phyloP scores from a whole-genome alignment of 2,329 filamentous ascomycete species.

The Gyromitra esculenta region DNA sequence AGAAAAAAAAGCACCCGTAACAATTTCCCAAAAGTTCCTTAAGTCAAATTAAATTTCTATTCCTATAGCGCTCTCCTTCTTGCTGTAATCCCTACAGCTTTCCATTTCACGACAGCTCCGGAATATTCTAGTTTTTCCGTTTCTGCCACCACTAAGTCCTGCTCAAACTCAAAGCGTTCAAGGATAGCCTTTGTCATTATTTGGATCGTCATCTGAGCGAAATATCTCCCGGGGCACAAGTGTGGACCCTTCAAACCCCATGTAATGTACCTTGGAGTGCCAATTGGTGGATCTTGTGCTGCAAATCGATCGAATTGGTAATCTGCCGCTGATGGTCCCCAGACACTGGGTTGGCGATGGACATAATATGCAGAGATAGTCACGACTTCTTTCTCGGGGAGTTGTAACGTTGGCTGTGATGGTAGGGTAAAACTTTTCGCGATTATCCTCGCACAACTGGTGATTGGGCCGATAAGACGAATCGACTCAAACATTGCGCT shows the following conservation, averaged over 20 bases:
- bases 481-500: slow-evolving; percentile 9
- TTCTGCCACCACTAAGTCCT: neutral
- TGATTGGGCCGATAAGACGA: neutral
- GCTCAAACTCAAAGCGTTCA: neutral
- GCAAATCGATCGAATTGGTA: slow-evolving; percentile 2
- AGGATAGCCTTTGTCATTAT: slow-evolving; percentile 3
- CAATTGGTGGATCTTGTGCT: neutral
- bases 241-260: slow-evolving; percentile 3
- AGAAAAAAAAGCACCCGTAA: neutral
- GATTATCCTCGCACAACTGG: neutral
- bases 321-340: neutral
- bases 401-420: neutral
- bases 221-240: slow-evolving; percentile 5
- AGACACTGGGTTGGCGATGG: neutral
- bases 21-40: neutral
- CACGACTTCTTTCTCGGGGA: neutral
- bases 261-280: neutral
- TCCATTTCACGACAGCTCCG: neutral
- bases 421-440: neutral
- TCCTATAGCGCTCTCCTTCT: neutral
- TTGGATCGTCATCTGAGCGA: slow-evolving; percentile 9
- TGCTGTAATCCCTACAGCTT: slow-evolving; percentile 1
- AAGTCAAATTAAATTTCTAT: neutral
- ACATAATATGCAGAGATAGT: neutral
- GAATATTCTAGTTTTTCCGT: neutral